A percentile compares a stretch with the other conserved stretches of the same genome.
phyloP scores from a whole-genome alignment of 768 basidiomycete species.

The Galerina sulciceps region DNA sequence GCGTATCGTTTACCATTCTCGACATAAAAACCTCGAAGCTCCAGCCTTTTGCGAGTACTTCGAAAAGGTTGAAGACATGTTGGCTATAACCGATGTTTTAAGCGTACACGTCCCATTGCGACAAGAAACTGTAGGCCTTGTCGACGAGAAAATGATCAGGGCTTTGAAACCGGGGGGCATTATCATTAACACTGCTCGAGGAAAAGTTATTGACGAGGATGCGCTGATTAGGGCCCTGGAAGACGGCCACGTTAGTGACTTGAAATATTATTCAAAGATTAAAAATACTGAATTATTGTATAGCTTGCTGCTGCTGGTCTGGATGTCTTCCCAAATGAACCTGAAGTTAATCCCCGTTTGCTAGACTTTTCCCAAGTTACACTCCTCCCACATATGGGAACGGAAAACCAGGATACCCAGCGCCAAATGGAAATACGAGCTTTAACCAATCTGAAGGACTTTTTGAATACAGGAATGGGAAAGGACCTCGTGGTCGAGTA shows the following conservation, averaged over 20 bases:
- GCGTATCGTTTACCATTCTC: conserved; percentile 84
- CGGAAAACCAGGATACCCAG: conserved; percentile 82
- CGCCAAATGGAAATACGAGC: conserved; percentile 86
- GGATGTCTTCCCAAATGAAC: conserved; percentile 88
- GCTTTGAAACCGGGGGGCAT: conserved; percentile 77
- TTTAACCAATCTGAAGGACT: conserved; percentile 76
- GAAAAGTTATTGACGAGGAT: conserved; percentile 87
- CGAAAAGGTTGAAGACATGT: conserved; percentile 61
- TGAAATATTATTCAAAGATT: not conserved
- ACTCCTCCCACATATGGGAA: conserved; percentile 92
- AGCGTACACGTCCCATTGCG: conserved; percentile 86
- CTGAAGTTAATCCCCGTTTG: conserved; percentile 76
- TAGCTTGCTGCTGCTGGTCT: conserved; percentile 82
- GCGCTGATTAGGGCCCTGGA: conserved; percentile 86
- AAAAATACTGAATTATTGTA: conserved; percentile 8
- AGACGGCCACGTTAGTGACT: conserved; percentile 76
- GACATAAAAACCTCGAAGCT: conserved; percentile 57
- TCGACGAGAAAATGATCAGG: conserved; percentile 77
- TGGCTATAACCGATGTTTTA: conserved; percentile 77
- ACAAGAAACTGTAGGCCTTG: conserved; percentile 70
- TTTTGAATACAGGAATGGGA: conserved; percentile 63
- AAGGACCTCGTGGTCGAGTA: conserved; percentile 71
- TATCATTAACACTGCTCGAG: conserved; percentile 89
- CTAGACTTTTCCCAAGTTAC: conserved; percentile 84
- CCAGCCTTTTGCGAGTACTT: conserved; percentile 83